phyloP scores from a whole-genome alignment of 1,284 basidiomycete species.

The Tausonia pullulans region DNA sequence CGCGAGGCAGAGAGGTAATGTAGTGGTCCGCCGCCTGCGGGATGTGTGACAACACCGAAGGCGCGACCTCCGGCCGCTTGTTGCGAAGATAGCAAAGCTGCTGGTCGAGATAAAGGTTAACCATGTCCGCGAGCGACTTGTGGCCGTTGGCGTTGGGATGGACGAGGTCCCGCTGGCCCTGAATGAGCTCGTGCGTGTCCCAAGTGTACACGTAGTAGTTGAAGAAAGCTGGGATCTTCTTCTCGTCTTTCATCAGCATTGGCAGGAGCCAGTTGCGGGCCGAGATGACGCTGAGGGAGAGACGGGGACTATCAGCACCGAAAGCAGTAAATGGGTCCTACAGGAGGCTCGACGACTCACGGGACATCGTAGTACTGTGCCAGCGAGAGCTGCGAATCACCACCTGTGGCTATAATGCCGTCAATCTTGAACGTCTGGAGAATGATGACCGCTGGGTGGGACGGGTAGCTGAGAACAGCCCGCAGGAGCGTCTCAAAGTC shows the following conservation, averaged over 20 bases:
- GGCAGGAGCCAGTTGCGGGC: not conserved
- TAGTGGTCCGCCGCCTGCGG: not conserved
- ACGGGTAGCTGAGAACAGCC: conserved; percentile 30
- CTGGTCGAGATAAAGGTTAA: conserved; percentile 3
- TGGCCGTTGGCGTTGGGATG: not conserved
- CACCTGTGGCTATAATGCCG: conserved; percentile 30
- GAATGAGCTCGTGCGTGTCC: not conserved
- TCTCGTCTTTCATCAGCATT: conserved; percentile 1
- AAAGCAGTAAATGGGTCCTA: no score
- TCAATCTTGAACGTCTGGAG: conserved; percentile 31
- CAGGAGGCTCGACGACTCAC: conserved; percentile 19
- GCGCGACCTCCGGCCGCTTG: not conserved
- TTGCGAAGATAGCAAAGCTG: conserved; percentile 1
- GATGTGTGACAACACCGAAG: not conserved
- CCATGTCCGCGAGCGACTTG: not conserved
- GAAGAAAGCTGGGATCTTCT: not conserved
- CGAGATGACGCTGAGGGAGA: not conserved
- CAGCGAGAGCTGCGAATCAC: conserved; percentile 33
- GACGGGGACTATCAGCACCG: conserved; percentile 7
- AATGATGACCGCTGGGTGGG: conserved; percentile 32
- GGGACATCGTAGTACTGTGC: conserved; percentile 35
- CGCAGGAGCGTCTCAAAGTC: conserved; percentile 35
- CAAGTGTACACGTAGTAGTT: not conserved
- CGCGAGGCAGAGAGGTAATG: not conserved
- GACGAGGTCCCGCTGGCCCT: not conserved